phyloP scores from a whole-genome alignment of 108 stramenopile genomes.

The Cyclostephanos tholiformis region DNA sequence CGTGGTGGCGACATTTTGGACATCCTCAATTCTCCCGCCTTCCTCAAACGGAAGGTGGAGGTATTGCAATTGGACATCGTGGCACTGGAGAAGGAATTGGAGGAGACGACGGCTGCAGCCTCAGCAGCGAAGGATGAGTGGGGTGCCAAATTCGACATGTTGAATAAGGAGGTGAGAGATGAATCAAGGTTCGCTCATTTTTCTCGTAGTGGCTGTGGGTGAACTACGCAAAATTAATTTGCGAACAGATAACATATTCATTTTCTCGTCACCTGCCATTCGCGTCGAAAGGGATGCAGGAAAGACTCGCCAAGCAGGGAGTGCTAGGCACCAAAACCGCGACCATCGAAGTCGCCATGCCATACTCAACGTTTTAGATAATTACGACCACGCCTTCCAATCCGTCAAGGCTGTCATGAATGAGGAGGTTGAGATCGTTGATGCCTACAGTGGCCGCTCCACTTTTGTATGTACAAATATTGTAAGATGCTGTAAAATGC shows the following conservation, averaged over 20 bases:
- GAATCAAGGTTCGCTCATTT: slow-evolving; percentile 9
- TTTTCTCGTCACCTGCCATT: neutral
- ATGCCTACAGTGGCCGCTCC: no score
- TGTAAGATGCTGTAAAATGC: no score
- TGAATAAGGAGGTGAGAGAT: slow-evolving; percentile 65
- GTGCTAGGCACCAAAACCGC: slow-evolving; percentile 57
- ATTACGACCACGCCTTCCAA: slow-evolving; percentile 83
- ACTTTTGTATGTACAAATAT: no score
- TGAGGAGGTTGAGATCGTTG: slow-evolving; percentile 76
- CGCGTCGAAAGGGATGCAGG: slow-evolving; percentile 52
- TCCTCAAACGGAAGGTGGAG: slow-evolving; percentile 80
- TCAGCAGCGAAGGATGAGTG: slow-evolving; percentile 80
- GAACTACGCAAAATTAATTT: neutral
- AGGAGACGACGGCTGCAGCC: slow-evolving; percentile 55
- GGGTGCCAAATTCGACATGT: slow-evolving; percentile 68
- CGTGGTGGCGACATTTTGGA: slow-evolving; percentile 27
- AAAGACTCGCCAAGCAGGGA: slow-evolving; percentile 66
- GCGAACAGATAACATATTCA: neutral
- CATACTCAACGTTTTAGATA: slow-evolving; percentile 76
- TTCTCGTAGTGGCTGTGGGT: neutral
- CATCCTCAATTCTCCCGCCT: slow-evolving; percentile 86
- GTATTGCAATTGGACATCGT: slow-evolving; percentile 75
- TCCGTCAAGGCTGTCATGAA: slow-evolving; percentile 63
- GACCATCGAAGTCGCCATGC: slow-evolving; percentile 58
- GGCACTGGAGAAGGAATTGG: slow-evolving; percentile 59